Evolutionary conservation across 2,329 filamentous ascomycete genomes (phyloP).

Genomic region (Xylariaceae sp.): DNA sequence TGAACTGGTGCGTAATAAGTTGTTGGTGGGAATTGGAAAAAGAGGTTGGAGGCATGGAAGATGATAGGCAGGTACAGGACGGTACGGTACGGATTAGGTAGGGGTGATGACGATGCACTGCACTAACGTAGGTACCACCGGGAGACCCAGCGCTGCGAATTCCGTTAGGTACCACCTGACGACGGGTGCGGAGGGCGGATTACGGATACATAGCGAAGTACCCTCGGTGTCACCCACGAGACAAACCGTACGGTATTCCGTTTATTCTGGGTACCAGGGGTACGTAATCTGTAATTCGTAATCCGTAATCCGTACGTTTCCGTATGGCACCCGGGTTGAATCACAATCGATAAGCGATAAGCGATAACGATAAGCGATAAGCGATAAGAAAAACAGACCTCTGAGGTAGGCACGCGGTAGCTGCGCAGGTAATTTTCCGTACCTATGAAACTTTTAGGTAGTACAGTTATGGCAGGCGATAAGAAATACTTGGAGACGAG

Average conservation of each 20-base stretch:
- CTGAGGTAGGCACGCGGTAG: no score
- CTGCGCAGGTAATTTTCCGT: no score
- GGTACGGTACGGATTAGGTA: not conserved
- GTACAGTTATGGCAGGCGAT: not conserved
- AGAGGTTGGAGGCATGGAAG: not conserved
- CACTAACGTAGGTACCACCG: not conserved
- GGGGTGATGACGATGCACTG: not conserved
- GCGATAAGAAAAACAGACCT: not conserved
- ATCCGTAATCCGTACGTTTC: not conserved
- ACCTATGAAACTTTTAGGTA: no score
- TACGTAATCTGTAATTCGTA: not conserved
- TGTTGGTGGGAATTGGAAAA: not conserved
- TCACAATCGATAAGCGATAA: not conserved
- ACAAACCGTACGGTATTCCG: no score
- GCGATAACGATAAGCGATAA: not conserved
- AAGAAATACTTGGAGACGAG: not conserved
- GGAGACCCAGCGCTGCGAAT: no score
- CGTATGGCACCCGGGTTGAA: not conserved
- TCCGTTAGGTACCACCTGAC: no score
- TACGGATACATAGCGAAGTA: not conserved
- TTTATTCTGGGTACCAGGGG: no score
- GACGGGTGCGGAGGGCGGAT: not conserved
- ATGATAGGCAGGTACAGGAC: not conserved
- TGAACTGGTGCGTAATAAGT: not conserved
- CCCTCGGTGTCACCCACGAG: no score